Conservation (phyloP, 495 filamentous ascomycete species). For the Filosporella fistucella region DNA sequence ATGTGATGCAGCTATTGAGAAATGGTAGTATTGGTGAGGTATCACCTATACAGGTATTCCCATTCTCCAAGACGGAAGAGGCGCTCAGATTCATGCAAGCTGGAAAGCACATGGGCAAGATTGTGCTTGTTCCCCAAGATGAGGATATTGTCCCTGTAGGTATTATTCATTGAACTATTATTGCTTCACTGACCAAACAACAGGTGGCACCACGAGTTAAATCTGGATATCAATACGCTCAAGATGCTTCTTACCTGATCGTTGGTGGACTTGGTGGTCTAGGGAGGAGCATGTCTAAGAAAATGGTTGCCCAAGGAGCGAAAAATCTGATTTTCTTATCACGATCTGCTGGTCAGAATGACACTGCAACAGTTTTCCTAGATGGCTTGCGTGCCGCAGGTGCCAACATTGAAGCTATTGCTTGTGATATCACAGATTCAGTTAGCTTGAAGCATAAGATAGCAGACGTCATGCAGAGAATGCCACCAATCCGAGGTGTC, state of each 20-base stretch:
- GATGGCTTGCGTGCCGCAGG: not conserved
- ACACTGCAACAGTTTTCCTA: not conserved
- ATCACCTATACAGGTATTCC: not conserved
- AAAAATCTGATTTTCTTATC: slow-evolving; percentile 52
- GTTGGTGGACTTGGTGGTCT: slow-evolving; percentile 60
- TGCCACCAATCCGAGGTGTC: slow-evolving; percentile 49
- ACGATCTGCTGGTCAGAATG: slow-evolving; percentile 35
- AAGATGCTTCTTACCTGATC: slow-evolving; percentile 49
- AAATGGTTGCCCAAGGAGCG: slow-evolving; percentile 56
- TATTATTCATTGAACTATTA: not conserved
- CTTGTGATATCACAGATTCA: slow-evolving; percentile 35
- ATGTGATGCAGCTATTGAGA: not conserved
- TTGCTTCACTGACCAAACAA: not conserved
- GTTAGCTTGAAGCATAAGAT: slow-evolving; percentile 6
- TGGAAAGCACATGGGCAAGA: slow-evolving; percentile 39
- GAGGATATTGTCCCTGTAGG: not conserved
- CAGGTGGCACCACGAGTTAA: too few relatives aligned
- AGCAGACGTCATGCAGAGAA: slow-evolving; percentile 17
- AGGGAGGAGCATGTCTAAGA: slow-evolving; percentile 53
- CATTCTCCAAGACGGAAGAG: slow-evolving; percentile 24
- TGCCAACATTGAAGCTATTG: slow-evolving; percentile 20
- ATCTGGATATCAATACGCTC: too few relatives aligned
- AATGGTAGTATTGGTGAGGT: not conserved
- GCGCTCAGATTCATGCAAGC: slow-evolving; percentile 14
- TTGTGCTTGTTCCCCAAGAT: slow-evolving; percentile 26